Conservation (phyloP, 2,329 filamentous ascomycete genomes). For the Onygenales sp. region DNA sequence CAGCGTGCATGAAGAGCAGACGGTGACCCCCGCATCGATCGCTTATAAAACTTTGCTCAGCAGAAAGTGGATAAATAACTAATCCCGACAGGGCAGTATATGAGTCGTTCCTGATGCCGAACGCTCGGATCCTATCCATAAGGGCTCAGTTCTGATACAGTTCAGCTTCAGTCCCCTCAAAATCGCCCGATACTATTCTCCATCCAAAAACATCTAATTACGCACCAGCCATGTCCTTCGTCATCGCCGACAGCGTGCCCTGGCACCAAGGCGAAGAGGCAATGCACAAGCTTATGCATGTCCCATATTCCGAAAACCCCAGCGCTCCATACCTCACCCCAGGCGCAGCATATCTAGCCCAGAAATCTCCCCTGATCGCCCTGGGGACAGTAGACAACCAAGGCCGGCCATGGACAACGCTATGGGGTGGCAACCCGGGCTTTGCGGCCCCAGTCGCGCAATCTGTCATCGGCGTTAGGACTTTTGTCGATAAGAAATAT, state of each 20-base stretch:
- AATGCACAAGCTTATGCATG: conserved; percentile 53
- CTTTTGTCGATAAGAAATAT: conserved; percentile 48
- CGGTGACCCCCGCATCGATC: too few species aligned
- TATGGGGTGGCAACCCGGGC: conserved; percentile 66
- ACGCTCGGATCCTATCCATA: too few species aligned
- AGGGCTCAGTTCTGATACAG: too few species aligned
- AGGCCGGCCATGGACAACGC: conserved; percentile 62
- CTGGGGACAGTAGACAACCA: conserved; percentile 60
- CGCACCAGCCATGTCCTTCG: conserved; percentile 12
- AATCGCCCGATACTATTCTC: background rate
- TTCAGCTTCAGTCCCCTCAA: background rate
- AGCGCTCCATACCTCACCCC: conserved; percentile 54
- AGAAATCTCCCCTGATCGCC: conserved; percentile 57
- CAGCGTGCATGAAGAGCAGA: too few species aligned
- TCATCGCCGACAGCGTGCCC: conserved; percentile 14
- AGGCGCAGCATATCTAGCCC: conserved; percentile 52
- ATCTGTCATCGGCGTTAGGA: conserved; percentile 54
- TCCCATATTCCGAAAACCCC: conserved; percentile 55
- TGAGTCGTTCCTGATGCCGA: background rate
- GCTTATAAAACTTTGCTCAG: too few species aligned
- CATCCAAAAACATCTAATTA: background rate
- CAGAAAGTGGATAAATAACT: too few species aligned
- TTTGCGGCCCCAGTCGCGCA: conserved; percentile 54
- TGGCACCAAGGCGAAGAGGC: conserved; percentile 60
- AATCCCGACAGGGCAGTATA: too few species aligned